Evolutionary conservation across 768 basidiomycete genomes (phyloP).

Genomic region (Pleurotus ostreatus): DNA sequence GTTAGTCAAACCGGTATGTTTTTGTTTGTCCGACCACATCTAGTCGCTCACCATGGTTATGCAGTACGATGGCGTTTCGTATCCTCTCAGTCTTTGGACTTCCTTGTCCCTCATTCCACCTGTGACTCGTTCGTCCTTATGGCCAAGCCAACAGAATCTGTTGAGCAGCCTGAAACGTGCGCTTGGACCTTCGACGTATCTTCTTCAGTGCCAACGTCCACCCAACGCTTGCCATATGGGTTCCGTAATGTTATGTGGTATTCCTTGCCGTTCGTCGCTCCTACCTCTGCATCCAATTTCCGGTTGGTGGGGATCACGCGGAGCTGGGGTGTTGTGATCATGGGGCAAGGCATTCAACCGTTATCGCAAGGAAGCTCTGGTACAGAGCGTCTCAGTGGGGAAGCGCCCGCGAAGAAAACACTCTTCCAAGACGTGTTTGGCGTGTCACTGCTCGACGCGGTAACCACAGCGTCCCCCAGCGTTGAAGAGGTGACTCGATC

Average conservation of each 20-base stretch:
- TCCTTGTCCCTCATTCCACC: constrained; percentile 50
- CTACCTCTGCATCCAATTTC: constrained; percentile 29
- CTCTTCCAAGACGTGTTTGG: constrained; percentile 94
- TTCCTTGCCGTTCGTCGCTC: constrained; percentile 19
- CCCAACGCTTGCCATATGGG: constrained; percentile 54
- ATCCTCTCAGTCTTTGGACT: constrained; percentile 31
- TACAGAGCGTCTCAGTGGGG: constrained; percentile 31
- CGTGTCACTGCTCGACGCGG: constrained; percentile 53
- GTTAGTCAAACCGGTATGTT: constrained; percentile 55
- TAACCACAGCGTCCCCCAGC: constrained; percentile 9
- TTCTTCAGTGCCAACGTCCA: constrained; percentile 40
- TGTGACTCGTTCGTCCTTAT: constrained; percentile 61
- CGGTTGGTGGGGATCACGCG: constrained; percentile 69
- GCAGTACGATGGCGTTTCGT: constrained; percentile 60
- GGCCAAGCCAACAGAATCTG: constrained; percentile 24
- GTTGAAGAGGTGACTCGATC: constrained; percentile 11
- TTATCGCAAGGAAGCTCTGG: constrained; percentile 38
- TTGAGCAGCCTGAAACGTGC: constrained; percentile 29
- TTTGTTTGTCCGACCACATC: not conserved
- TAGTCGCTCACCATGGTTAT: not conserved
- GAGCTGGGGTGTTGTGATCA: constrained; percentile 58
- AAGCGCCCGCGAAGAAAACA: constrained; percentile 34
- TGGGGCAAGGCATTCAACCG: constrained; percentile 54
- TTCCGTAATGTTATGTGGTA: constrained; percentile 46
- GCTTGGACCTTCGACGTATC: constrained; percentile 45